Percentiles rank a stretch among this genome's conserved stretches.
Evolutionary conservation across 2,329 filamentous ascomycete genomes (phyloP).

Genomic region (Aspergillus fructus): DNA sequence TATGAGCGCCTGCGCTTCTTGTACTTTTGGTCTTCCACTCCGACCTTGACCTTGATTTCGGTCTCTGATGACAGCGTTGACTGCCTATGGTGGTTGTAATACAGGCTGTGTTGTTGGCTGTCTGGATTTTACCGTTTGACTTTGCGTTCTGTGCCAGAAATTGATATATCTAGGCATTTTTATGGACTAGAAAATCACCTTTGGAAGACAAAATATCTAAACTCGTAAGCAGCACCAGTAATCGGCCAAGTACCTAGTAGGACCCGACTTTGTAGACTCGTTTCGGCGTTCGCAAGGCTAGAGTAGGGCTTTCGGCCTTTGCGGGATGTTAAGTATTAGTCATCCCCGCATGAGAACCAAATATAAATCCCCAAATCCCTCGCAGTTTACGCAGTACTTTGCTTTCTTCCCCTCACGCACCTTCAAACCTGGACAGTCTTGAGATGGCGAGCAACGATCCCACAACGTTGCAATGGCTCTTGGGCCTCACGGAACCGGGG

Average conservation of each 20-base stretch:
- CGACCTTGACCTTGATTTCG: conserved; percentile 6
- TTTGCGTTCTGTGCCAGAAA: conserved; percentile 2
- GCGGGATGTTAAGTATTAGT: background rate
- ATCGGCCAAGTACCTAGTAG: too few relatives aligned
- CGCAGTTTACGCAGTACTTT: background rate
- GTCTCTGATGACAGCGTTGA: conserved; percentile 22
- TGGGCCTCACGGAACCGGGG: conserved; percentile 24
- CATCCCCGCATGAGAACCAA: background rate
- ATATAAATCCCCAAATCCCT: background rate
- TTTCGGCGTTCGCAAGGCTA: too few relatives aligned
- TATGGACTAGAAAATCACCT: conserved; percentile 10
- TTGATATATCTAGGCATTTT: conserved; percentile 10
- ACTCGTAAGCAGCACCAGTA: background rate
- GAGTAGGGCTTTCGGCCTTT: too few relatives aligned
- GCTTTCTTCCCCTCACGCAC: background rate
- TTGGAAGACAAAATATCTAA: conserved; percentile 1
- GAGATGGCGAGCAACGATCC: conserved; percentile 5
- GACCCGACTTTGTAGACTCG: too few relatives aligned
- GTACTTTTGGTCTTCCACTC: conserved; percentile 13
- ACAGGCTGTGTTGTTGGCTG: conserved; percentile 12
- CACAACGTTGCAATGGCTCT: conserved; percentile 18
- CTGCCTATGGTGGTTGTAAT: conserved; percentile 14
- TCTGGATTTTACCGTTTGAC: conserved; percentile 8
- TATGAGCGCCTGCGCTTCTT: conserved; percentile 9
- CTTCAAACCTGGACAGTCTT: background rate